Percentiles rank a stretch among this genome's conserved stretches.
Conservation (phyloP, 2,329 filamentous ascomycete species). For the Bertia moriformis region DNA sequence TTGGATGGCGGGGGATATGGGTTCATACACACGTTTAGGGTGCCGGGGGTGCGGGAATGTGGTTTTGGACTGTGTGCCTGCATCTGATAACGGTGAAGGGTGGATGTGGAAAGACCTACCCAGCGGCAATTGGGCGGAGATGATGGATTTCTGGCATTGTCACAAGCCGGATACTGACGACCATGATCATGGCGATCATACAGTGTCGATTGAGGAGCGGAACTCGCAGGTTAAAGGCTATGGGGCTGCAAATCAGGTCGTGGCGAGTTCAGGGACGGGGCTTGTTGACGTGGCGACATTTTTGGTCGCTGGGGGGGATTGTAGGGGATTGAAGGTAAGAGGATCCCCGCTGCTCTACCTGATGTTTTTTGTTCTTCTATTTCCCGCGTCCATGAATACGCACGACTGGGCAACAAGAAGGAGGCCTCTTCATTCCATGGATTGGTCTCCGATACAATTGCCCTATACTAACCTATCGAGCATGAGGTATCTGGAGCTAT, state of each 20-base stretch:
- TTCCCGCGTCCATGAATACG: no score
- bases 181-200: slow-evolving; percentile 21
- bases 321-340: slow-evolving; percentile 26
- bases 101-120: slow-evolving; percentile 77
- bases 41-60: slow-evolving; percentile 25
- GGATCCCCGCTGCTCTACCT: no score
- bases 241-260: slow-evolving; percentile 63
- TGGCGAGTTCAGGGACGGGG: slow-evolving; percentile 49
- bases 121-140: slow-evolving; percentile 95
- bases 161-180: slow-evolving; percentile 64
- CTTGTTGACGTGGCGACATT: slow-evolving; percentile 74
- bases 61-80: slow-evolving; percentile 19
- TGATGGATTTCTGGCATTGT: slow-evolving; percentile 99
- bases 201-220: slow-evolving; percentile 4
- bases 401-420: slow-evolving; percentile 43
- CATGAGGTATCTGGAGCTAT: no score
- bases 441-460: slow-evolving; percentile 41
- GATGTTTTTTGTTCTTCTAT: no score
- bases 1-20: slow-evolving; percentile 21
- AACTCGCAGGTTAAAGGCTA: slow-evolving; percentile 46
- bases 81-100: slow-evolving; percentile 13
- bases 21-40: slow-evolving; percentile 11
- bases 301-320: slow-evolving; percentile 55
- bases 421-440: slow-evolving; percentile 29
- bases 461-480: slow-evolving; percentile 32